Conservation (phyloP, 352 stramenopile genomes). For the Globisporangium alternatum region DNA sequence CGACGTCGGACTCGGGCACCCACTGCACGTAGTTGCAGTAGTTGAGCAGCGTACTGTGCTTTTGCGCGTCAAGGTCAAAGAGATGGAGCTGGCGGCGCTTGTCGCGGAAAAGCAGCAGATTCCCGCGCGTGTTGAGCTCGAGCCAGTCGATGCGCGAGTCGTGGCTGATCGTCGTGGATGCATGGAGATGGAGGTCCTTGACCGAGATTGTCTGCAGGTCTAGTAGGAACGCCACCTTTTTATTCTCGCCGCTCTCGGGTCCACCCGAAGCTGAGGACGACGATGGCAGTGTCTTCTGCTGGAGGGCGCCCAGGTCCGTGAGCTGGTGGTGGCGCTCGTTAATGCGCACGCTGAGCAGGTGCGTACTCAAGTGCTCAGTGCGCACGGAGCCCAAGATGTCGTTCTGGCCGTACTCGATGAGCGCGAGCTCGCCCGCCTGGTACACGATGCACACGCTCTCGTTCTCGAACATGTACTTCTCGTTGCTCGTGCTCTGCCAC, state of each 20-base stretch:
- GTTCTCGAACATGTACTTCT: slow-evolving; percentile 97
- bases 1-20: slow-evolving; percentile 94
- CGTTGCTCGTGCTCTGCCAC: slow-evolving; percentile 81
- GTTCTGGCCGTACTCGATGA: slow-evolving; percentile 94
- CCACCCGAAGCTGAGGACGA: background rate
- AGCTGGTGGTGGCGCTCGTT: slow-evolving; percentile 75
- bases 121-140: slow-evolving; percentile 91
- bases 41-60: slow-evolving; percentile 87
- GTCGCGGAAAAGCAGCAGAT: slow-evolving; percentile 92
- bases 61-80: slow-evolving; percentile 89
- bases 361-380: slow-evolving; percentile 90
- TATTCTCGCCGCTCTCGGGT: slow-evolving; percentile 68
- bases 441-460: slow-evolving; percentile 90
- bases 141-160: slow-evolving; percentile 93
- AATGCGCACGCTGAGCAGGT: slow-evolving; percentile 91
- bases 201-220: slow-evolving; percentile 92
- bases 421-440: slow-evolving; percentile 88
- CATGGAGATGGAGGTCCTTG: slow-evolving; percentile 78
- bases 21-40: slow-evolving; percentile 97
- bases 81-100: slow-evolving; percentile 90
- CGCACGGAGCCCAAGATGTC: slow-evolving; percentile 89
- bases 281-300: slow-evolving; percentile 25
- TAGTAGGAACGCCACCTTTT: slow-evolving; percentile 93
- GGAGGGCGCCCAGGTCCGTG: slow-evolving; percentile 23
- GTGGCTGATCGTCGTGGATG: slow-evolving; percentile 88